Conservation (phyloP, 2,329 filamentous ascomycete species). For the Aspergillus carbonarius region DNA sequence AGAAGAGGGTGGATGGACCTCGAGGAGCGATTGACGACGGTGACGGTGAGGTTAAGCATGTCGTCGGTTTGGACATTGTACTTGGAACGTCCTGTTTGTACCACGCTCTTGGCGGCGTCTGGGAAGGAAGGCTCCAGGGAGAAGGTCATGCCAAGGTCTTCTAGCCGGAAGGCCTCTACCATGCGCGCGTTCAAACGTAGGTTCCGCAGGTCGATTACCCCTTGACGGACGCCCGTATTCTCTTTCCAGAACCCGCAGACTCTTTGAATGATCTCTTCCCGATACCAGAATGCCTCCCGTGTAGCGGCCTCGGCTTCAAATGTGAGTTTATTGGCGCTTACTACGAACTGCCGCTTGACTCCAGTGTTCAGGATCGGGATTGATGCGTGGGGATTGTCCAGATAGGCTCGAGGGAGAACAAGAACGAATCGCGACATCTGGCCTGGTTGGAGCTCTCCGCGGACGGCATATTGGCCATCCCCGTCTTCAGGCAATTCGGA, state of each 20-base stretch:
- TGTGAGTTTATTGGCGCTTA: conserved; percentile 74
- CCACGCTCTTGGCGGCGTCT: conserved; percentile 22
- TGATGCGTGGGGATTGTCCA: conserved; percentile 72
- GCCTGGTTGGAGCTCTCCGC: conserved; percentile 55
- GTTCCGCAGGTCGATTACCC: conserved; percentile 72
- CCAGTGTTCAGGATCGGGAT: conserved; percentile 79
- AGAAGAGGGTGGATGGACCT: conserved; percentile 69
- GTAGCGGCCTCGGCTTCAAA: conserved; percentile 75
- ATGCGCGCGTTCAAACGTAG: conserved; percentile 73
- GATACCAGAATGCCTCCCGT: conserved; percentile 88
- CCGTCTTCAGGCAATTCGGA: conserved; percentile 13
- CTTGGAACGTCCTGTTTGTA: conserved; percentile 45
- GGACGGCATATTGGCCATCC: conserved; percentile 32
- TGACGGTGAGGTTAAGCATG: conserved; percentile 70
- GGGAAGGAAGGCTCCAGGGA: conserved; percentile 34
- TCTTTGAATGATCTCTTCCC: conserved; percentile 72
- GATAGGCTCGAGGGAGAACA: conserved; percentile 70
- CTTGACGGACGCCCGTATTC: conserved; percentile 57
- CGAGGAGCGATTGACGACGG: conserved; percentile 70
- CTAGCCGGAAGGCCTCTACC: conserved; percentile 78
- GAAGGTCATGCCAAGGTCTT: conserved; percentile 70
- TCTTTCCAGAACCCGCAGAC: conserved; percentile 72
- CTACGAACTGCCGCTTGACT: conserved; percentile 88
- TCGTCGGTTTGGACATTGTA: conserved; percentile 56
- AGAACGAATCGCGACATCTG: conserved; percentile 72